Conservation (phyloP, 805 yeast genomes). For the Metschnikowia corniflorae region DNA sequence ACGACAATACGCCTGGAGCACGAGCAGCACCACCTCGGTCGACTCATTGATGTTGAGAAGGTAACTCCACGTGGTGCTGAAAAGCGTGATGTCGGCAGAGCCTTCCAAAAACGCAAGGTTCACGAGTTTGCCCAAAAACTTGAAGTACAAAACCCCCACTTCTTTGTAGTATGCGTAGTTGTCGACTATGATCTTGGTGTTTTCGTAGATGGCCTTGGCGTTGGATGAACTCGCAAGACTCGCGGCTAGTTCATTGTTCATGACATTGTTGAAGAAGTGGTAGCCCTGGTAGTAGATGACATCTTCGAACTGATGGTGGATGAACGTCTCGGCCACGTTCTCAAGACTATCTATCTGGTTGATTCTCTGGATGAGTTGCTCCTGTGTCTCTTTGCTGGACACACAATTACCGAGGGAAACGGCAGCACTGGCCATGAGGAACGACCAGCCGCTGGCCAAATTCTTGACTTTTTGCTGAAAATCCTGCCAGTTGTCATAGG, state of each 20-base stretch:
- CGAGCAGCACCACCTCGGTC: conserved; percentile 23
- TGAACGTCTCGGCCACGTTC: conserved; percentile 19
- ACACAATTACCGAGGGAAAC: conserved; percentile 37
- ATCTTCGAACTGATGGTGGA: conserved; percentile 25
- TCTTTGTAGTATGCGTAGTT: conserved; percentile 35
- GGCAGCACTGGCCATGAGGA: conserved; percentile 12
- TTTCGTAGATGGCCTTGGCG: conserved; percentile 15
- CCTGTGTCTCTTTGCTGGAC: conserved; percentile 18
- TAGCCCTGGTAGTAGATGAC: conserved; percentile 36
- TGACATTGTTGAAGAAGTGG: conserved; percentile 32
- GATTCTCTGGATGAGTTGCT: conserved; percentile 10
- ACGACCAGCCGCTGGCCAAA: neutral
- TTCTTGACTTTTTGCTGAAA: conserved; percentile 17
- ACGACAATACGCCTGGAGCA: conserved; percentile 18
- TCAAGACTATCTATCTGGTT: conserved; percentile 4
- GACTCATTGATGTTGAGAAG: conserved; percentile 16
- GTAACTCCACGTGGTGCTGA: conserved; percentile 10
- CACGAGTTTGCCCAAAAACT: conserved; percentile 29
- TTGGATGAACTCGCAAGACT: conserved; percentile 15
- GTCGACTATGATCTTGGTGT: conserved; percentile 29
- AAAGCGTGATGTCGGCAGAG: conserved; percentile 9
- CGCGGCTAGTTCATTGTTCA: conserved; percentile 17
- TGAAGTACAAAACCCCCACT: conserved; percentile 24
- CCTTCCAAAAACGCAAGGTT: conserved; percentile 6
- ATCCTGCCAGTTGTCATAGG: conserved; percentile 22